Base-by-base conservation (phyloP, 1,284 basidiomycete genomes). In the Pseudozyma flocculosa region DNA sequence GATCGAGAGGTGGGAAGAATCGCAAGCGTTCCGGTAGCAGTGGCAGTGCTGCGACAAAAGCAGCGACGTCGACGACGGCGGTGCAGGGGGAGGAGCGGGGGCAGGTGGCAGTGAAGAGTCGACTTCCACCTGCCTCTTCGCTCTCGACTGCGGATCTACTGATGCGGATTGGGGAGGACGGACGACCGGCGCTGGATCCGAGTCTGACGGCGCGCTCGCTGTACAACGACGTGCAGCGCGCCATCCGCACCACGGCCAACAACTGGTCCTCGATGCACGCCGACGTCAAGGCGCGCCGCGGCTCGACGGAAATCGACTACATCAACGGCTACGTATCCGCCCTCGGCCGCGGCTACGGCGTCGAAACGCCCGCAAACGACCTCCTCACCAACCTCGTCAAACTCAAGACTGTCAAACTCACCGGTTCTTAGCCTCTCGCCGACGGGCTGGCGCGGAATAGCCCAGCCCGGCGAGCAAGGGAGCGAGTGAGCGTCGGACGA, bases 291-390 rank as follows among this genome's bases (percentile, higher is more conserved):
- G 49, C n/a, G 18, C 41, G 55, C 23, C 54, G 70, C 21, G 65
- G 61, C 11, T 44, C 48, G 17, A 72, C 64, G 3, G 73, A 76
- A 48, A 76, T 78, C 47, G 85, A 88, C 22, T 92, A 83, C 71
- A 84, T 97, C 75, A 94, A 92, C 68, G 93, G 94, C 8, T 90
- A 93, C 77, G 78, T 98, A 43, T 73, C 86, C 22, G 80, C 80
- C 11, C 79, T 93, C 7, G 93, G 88, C 9, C 68, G 80, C 42
- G 79, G 82, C 39, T 84, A 88, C 66, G 80, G 81, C 4, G 81
- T 93, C 32, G 78, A 80, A 10, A 87, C 87, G 68, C 86, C 86
- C 0, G 80, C 83, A 14, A 89, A 86, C 63, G 79, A 83, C 19
- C 81, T 83, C 42, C 78, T 95, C 42, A 77, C 83, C 19, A 81